Conservation (phyloP, 2,329 filamentous ascomycete genomes). For the Diaporthe helianthi region DNA sequence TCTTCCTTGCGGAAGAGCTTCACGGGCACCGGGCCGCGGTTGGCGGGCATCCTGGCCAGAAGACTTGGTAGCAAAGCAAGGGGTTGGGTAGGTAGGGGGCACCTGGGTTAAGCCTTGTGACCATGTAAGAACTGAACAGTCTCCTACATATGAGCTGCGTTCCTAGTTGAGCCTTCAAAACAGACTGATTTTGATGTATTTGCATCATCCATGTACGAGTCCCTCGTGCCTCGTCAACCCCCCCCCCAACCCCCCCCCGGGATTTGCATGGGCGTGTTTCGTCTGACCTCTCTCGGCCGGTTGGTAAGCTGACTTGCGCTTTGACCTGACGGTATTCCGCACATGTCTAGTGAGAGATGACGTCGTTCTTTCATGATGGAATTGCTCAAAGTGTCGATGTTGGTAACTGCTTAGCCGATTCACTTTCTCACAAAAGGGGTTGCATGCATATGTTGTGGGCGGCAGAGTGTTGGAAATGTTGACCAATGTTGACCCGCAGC, state of each 20-base stretch:
- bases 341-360: neutral
- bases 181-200: neutral
- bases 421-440: rapidly evolving
- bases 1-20: slow-evolving; percentile 42
- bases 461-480: no score
- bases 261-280: slow-evolving; percentile 22
- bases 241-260: neutral
- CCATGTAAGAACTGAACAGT: no score
- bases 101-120: no score
- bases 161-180: neutral
- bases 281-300: neutral
- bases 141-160: neutral
- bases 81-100: neutral
- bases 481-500: rapidly evolving
- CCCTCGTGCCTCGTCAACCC: no score
- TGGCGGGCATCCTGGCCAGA: slow-evolving; percentile 41
- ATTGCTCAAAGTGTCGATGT: neutral
- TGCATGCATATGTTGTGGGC: neutral
- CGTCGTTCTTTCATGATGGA: neutral
- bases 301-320: neutral
- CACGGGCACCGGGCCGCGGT: slow-evolving; percentile 42
- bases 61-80: neutral
- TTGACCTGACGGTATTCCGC: neutral
- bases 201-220: neutral
- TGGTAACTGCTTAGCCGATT: neutral